Evolutionary conservation across 805 yeast genomes (phyloP), one percentile per base, ranked within the genome.

Genomic region (Zygoascus tannicola): DNA sequence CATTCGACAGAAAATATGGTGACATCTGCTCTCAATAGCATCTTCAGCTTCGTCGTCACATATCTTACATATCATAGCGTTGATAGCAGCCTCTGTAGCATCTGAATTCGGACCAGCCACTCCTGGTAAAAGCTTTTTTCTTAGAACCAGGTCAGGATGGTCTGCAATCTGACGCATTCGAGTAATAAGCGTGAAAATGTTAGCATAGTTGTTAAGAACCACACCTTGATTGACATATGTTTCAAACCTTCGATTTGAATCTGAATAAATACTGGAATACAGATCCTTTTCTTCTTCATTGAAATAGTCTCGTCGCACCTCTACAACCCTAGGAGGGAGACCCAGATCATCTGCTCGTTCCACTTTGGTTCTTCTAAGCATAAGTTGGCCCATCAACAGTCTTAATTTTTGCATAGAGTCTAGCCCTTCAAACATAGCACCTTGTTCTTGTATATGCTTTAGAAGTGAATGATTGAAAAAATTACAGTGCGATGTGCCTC

Each of bases 31-130:
- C 61, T 84, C 88, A 38, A 92, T 87, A 0, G 98, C 95, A 48
- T 92, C 99, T 62, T 92, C 97, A 0, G 97, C 97, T 63, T 88
- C 97, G 58, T 92, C 99, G 53, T 88, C 97, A 64, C 99, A 92
- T 20, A 92, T 60, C 52, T 85, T 94, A 59, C 99, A 92, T 35
- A 92, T 81, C 8, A 87, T 75, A 1, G 76, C 76, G 12, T 52
- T 47, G n/a, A 74, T 75, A n/a, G 55, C 62, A 5, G 44, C 53
- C 48, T 63, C 51, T 12, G 21, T 23, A 55, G 64, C 59, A 19
- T 61, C 51, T 19, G 55, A 62, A 32, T 60, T 59, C 4, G 56
- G 54, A n/a, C 52, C 50, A 8, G 65, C 56, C 12, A n/a, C 18
- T 3, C 22, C 23, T 8, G 15, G 35, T 5, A 16, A 14, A 2